A percentile compares a stretch with the other conserved stretches of the same genome.
phyloP scores from a whole-genome alignment of 768 basidiomycete genomes.

The Lentinula aciculospora region DNA sequence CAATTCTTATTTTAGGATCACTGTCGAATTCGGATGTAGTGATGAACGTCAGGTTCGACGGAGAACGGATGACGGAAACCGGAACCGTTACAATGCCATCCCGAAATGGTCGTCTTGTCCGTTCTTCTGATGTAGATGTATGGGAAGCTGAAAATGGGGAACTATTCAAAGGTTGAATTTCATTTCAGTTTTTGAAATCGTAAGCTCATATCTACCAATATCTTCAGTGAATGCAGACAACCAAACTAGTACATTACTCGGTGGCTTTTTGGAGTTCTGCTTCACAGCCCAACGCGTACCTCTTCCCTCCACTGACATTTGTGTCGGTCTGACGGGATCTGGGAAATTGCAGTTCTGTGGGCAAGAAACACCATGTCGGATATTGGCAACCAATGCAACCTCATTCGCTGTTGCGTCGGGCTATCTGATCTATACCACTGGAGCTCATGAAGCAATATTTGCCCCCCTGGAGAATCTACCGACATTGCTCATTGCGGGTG shows the following conservation, averaged over 20 bases:
- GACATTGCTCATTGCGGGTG: slow-evolving; percentile 14
- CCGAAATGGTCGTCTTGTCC: slow-evolving; percentile 44
- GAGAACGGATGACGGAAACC: slow-evolving; percentile 9
- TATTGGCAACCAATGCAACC: slow-evolving; percentile 50
- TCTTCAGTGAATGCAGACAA: slow-evolving; percentile 15
- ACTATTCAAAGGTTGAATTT: slow-evolving; percentile 37
- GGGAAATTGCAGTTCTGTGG: slow-evolving; percentile 59
- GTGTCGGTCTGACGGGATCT: slow-evolving; percentile 59
- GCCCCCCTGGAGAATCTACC: slow-evolving; percentile 40
- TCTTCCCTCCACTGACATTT: slow-evolving; percentile 19
- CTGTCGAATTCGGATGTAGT: slow-evolving; percentile 26
- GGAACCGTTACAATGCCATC: slow-evolving; percentile 10
- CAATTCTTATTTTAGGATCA: slow-evolving; percentile 36
- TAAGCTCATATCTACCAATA: neutral
- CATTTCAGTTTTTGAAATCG: neutral
- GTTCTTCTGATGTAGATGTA: slow-evolving; percentile 19
- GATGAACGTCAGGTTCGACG: slow-evolving; percentile 19
- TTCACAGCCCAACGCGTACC: neutral
- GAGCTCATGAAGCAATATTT: slow-evolving; percentile 75
- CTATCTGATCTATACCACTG: slow-evolving; percentile 83
- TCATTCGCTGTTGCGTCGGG: slow-evolving; percentile 72
- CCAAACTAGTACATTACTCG: slow-evolving; percentile 12
- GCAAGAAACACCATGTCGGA: slow-evolving; percentile 15
- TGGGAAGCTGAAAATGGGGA: slow-evolving; percentile 46
- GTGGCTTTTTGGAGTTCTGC: neutral